Conservation (phyloP, 2,329 filamentous ascomycete species). For the Pezicula rhizophila region DNA sequence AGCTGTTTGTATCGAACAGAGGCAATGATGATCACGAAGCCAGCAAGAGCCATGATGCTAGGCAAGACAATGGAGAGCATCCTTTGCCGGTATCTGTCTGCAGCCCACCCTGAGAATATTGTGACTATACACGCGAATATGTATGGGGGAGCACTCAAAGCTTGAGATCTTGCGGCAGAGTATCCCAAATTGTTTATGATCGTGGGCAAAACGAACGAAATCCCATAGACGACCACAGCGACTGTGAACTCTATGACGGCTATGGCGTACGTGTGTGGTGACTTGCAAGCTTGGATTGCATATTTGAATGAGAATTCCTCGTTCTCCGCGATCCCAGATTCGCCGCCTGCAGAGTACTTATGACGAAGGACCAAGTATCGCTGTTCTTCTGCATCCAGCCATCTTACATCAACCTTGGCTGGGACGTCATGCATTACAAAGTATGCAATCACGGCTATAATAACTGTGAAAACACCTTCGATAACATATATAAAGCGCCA, state of each 20-base stretch:
- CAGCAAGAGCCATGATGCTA: conserved; percentile 60
- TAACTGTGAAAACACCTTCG: conserved; percentile 57
- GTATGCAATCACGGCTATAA: conserved; percentile 54
- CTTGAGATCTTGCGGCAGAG: conserved; percentile 40
- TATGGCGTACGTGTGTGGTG: conserved; percentile 36
- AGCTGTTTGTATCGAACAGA: conserved; percentile 26
- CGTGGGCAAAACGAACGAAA: conserved; percentile 67
- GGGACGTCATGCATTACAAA: conserved; percentile 68
- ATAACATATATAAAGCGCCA: conserved; percentile 81
- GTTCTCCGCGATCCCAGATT: conserved; percentile 51
- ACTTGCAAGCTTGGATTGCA: conserved; percentile 41
- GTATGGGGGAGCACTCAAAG: conserved; percentile 48
- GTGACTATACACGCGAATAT: conserved; percentile 69
- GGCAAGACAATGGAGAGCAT: conserved; percentile 64
- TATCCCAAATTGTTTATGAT: conserved; percentile 64
- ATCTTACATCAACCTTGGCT: conserved; percentile 54
- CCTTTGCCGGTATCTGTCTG: conserved; percentile 65
- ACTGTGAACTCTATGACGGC: conserved; percentile 76
- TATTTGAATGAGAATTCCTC: conserved; percentile 60
- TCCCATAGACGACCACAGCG: conserved; percentile 68
- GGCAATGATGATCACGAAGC: conserved; percentile 66
- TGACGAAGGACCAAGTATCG: conserved; percentile 44
- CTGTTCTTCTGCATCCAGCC: conserved; percentile 60
- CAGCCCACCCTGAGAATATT: conserved; percentile 64
- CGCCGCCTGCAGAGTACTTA: conserved; percentile 52